Base-by-base conservation (phyloP, 106 monocot species). In the Allium sativum region DNA sequence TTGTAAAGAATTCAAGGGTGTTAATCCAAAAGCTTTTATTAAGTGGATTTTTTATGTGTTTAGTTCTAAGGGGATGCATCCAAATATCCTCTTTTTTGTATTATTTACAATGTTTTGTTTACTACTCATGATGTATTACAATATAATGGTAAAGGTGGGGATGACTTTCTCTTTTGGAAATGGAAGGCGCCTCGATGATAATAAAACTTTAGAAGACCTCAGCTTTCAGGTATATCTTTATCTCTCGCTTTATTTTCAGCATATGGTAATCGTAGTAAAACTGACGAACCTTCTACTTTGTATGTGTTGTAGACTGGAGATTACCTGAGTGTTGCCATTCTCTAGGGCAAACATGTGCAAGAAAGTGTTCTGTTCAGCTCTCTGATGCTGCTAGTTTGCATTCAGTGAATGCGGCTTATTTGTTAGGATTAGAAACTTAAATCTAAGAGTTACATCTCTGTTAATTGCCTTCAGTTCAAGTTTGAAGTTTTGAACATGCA, bases 321-420 rank as follows among this genome's bases (percentile, higher is more conserved):
- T 58, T 84, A 84, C 73, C 67, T 84, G 73, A 73, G 73, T 48
- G 80, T 84, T 67, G 84, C 84, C 58, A 84, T 84, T 44, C 45
- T 73, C 31, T 84, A 66, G 45, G 44, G 51, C 52, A 47, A 18
- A 44, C 42, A 6, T 59, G n/a, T 59, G 42, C n/a, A 31, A 31
- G 11, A 42, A 58, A 40, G 9, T 11, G 58, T 6, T 7, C 17
- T 0, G 56, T 58, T 7, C 18, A 7, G 14, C 16, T 7, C 13
- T 14, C 42, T 40, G 58, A 41, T 58, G 58, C 58, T 3, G 18
- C 31, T 1, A 31, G 31, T 31, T 31, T 2, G 4, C 2, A 31
- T 31, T 31, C 31, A 31, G 31, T 31, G 31, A 31, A 31, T 3
- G 31, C 31, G 31, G 2, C 5, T 31, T 31, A 31, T 31, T 31